Percentiles rank a stretch among this genome's conserved stretches.
phyloP scores from a whole-genome alignment of 257 asterid genomes.

The Oldenlandia corymbosa region DNA sequence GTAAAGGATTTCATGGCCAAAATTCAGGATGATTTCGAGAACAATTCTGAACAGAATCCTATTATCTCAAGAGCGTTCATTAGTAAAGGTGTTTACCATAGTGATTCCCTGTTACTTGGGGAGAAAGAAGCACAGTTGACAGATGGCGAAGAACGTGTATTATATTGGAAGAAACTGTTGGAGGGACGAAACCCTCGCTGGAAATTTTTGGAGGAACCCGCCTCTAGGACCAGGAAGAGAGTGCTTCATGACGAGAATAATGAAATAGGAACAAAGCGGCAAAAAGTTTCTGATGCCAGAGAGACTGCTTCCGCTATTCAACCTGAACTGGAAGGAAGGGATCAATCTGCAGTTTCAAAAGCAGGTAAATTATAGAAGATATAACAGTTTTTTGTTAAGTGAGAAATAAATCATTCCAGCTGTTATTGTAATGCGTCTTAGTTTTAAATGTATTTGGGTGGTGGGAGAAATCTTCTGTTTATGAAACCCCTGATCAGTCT shows the following conservation, averaged over 20 bases:
- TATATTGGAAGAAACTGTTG: constrained; percentile 70
- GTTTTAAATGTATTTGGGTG: not conserved
- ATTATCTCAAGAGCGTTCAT: constrained; percentile 54
- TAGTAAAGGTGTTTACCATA: constrained; percentile 42
- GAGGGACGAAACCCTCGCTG: constrained; percentile 56
- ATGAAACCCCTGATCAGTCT: constrained; percentile 5
- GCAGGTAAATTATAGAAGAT: constrained; percentile 21
- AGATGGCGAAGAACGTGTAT: constrained; percentile 51
- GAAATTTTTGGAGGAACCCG: constrained; percentile 44
- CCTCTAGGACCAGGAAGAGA: constrained; percentile 71
- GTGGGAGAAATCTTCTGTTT: not conserved
- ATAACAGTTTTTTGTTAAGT: not conserved
- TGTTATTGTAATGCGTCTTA: not conserved
- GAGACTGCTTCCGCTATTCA: constrained; percentile 23
- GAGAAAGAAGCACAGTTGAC: constrained; percentile 45
- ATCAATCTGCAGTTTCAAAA: constrained; percentile 18
- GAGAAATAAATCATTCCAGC: not conserved
- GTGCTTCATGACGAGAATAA: constrained; percentile 41
- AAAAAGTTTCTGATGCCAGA: constrained; percentile 37
- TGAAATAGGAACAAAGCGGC: constrained; percentile 51
- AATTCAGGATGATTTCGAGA: constrained; percentile 32
- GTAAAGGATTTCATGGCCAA: constrained; percentile 47
- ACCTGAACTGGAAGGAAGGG: constrained; percentile 17
- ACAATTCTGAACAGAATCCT: constrained; percentile 18
- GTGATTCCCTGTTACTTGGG: constrained; percentile 47